Evolutionary conservation across 2,329 filamentous ascomycete species (phyloP), one percentile per base, ranked within the genome.

Genomic region (Pyricularia grisea): DNA sequence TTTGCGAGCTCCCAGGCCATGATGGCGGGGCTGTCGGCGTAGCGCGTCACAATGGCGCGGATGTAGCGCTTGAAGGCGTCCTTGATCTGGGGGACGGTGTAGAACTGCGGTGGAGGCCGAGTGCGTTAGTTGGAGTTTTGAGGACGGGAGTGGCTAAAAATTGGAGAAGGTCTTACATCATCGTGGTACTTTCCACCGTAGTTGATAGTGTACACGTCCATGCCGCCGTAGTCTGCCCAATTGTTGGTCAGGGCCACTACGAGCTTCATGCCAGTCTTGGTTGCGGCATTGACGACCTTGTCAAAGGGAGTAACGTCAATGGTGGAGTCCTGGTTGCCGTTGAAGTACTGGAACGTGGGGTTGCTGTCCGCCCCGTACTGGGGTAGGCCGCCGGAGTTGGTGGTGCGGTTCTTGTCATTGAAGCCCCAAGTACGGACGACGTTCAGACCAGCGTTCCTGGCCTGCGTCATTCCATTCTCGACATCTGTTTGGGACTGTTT

Each of bases 381-480:
- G 17, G 67, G 67, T 10, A 68, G 33, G 12, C 67, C 60, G 31
- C 9, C 27, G 1, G 58, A 14, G 67, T 55, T 65, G 60, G 25
- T 28, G 12, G 67, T 65, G 58, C 60, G 30, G 60, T 68, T 65
- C 60, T 68, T 68, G 67, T 68, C 67, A 25, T 68, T 68, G 60
- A 68, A 68, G 10, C 71, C 71, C 71, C 71, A 72, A 11, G 71
- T 68, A 3, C 67, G 67, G 67, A 68, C 61, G 10, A 68, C 67
- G 17, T 65, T 68, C 6, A 68, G 25, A 33, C 67, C 67, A 4
- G 88, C 87, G 65, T 68, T 85, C 75, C 87, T 88, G 64, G 87
- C 87, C 76, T 88, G 86, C 71, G 83, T 82, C 75, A 89, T 87
- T 67, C 87, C 83, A 74, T 87, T 68, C n/a, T 82, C 80, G 65